Evolutionary conservation across 2,329 filamentous ascomycete species (phyloP).

Genomic region (Ceratocystis colombiana): DNA sequence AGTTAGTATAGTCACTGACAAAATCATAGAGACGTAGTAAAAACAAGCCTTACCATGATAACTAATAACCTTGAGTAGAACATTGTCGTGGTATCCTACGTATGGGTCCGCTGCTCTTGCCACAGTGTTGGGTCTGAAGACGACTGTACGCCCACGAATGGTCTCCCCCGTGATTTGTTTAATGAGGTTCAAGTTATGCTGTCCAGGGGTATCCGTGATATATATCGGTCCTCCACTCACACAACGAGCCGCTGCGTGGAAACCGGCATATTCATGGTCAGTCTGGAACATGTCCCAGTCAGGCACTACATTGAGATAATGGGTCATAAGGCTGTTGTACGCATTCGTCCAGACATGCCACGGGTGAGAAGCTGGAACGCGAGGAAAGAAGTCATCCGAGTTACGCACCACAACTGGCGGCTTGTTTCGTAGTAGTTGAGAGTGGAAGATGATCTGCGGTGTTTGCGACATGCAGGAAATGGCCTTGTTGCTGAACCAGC

Average conservation of each 20-base stretch:
- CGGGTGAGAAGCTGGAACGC: slow-evolving; percentile 66
- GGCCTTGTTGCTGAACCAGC: slow-evolving; percentile 64
- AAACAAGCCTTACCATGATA: slow-evolving; percentile 52
- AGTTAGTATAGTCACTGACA: not conserved
- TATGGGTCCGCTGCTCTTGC: slow-evolving; percentile 68
- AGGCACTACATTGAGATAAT: slow-evolving; percentile 75
- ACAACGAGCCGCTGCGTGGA: slow-evolving; percentile 83
- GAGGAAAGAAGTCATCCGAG: slow-evolving; percentile 85
- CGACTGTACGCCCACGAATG: slow-evolving; percentile 60
- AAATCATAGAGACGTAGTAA: not conserved
- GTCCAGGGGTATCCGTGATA: slow-evolving; percentile 79
- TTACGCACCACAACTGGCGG: slow-evolving; percentile 70
- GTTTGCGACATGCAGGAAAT: slow-evolving; percentile 94
- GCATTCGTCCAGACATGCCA: slow-evolving; percentile 97
- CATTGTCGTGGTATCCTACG: slow-evolving; percentile 60
- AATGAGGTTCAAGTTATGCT: slow-evolving; percentile 67
- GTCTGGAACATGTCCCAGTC: slow-evolving; percentile 70
- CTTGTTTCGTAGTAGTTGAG: slow-evolving; percentile 65
- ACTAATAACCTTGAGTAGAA: slow-evolving; percentile 65
- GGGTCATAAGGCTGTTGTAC: slow-evolving; percentile 72
- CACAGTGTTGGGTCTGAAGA: slow-evolving; percentile 65
- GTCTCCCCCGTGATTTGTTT: slow-evolving; percentile 70
- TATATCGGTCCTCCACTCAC: slow-evolving; percentile 87
- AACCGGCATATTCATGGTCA: slow-evolving; percentile 57
- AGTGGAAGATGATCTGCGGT: slow-evolving; percentile 76